Conservation (phyloP, 345 rosid species). For the Syzygium jambos region DNA sequence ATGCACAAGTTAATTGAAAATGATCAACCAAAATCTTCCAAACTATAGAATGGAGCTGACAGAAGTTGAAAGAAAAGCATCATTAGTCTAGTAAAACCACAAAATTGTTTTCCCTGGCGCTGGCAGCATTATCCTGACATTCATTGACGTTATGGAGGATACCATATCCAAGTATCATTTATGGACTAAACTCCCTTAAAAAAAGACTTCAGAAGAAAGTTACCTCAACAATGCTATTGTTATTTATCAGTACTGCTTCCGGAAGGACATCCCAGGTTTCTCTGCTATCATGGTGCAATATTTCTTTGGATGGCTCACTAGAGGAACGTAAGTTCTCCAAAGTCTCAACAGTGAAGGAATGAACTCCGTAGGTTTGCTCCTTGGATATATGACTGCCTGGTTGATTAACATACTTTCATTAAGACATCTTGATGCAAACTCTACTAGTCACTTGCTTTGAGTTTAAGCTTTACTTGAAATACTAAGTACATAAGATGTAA, state of each 20-base stretch:
- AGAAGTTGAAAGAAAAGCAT: not conserved
- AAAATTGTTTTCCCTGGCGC: not conserved
- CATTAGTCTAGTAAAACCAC: not conserved
- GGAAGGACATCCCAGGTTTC: not conserved
- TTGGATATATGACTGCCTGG: not conserved
- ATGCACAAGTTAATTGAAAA: not conserved
- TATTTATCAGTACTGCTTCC: not conserved
- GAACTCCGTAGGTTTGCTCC: conserved; percentile 1
- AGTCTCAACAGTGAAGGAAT: not conserved
- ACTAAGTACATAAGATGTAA: not conserved
- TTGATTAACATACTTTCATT: conserved; percentile 2
- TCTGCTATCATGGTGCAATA: not conserved
- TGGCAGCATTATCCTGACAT: not conserved
- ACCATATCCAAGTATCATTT: not conserved
- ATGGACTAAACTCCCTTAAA: not conserved
- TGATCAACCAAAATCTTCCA: not conserved
- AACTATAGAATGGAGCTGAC: not conserved
- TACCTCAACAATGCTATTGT: not conserved
- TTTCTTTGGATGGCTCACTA: not conserved
- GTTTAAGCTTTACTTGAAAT: not conserved
- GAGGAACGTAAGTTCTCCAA: not conserved
- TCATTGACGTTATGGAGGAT: not conserved
- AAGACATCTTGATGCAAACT: not conserved
- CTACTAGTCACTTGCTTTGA: not conserved
- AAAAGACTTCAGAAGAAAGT: not conserved